Evolutionary conservation across 73 alveolate species (phyloP).

Genomic region (Breviolum minutum): DNA sequence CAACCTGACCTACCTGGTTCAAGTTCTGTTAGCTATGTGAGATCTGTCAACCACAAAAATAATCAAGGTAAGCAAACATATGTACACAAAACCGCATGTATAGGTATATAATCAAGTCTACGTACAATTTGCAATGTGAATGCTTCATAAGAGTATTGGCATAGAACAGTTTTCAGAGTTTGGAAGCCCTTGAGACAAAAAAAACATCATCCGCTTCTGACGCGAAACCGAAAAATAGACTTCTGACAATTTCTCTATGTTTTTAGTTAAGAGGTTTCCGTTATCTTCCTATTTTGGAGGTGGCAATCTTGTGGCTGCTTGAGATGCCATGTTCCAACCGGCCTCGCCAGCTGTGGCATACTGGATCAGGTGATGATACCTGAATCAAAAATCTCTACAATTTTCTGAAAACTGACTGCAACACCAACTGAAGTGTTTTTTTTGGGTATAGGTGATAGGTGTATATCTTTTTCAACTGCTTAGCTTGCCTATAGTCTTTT

Average conservation of each 20-base stretch:
- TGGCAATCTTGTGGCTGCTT: not conserved
- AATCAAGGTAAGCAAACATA: too few relatives aligned
- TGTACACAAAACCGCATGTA: not conserved
- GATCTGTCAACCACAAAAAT: not conserved
- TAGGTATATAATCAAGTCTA: not conserved
- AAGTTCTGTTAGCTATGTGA: not conserved
- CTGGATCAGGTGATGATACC: conserved; percentile 90
- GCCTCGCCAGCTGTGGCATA: conserved; percentile 64
- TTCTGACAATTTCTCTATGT: not conserved
- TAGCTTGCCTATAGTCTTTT: too few relatives aligned
- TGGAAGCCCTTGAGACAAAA: too few relatives aligned
- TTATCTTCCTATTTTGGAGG: not conserved
- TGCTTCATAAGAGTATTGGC: not conserved
- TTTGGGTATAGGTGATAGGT: too few relatives aligned
- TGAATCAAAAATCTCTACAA: not conserved
- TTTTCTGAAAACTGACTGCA: too few relatives aligned
- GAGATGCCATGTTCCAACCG: not conserved
- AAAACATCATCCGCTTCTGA: too few relatives aligned
- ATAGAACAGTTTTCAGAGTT: too few relatives aligned
- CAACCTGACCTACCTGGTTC: not conserved
- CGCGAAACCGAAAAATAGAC: not conserved
- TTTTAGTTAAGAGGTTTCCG: not conserved
- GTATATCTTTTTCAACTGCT: too few relatives aligned
- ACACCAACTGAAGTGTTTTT: too few relatives aligned
- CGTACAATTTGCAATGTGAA: not conserved